A percentile compares a stretch with the other conserved stretches of the same genome.
Evolutionary conservation across 2,329 filamentous ascomycete species (phyloP).

Genomic region (Ophidiomyces ophidiicola): DNA sequence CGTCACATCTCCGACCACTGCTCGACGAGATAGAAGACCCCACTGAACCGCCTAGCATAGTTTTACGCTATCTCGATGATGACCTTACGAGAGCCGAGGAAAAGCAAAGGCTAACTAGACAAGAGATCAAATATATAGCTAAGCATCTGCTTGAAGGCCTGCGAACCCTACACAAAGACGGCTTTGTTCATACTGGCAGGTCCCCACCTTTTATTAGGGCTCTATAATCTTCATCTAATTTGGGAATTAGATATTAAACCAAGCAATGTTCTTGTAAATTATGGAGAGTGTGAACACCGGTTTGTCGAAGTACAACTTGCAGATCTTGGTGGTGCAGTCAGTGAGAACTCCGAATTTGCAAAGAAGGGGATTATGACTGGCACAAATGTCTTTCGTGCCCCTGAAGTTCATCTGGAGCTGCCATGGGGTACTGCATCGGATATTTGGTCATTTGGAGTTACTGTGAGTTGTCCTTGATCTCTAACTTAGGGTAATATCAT

Average conservation of each 20-base stretch:
- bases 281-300: constrained; percentile 4
- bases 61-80: constrained; percentile 17
- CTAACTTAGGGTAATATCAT: background rate
- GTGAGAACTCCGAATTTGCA: constrained; percentile 11
- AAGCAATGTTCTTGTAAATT: constrained; percentile 18
- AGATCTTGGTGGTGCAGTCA: constrained; percentile 16
- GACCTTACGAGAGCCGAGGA: constrained; percentile 12
- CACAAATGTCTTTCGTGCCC: constrained; percentile 16
- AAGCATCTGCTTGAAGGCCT: constrained; percentile 15
- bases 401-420: constrained; percentile 14
- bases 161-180: constrained; percentile 14
- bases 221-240: background rate
- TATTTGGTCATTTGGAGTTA: constrained; percentile 16
- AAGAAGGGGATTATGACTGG: constrained; percentile 14
- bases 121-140: constrained; percentile 16
- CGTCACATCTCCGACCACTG: constrained; percentile 16
- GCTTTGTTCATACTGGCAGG: constrained; percentile 17
- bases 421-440: constrained; percentile 16
- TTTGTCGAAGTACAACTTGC: constrained; percentile 18
- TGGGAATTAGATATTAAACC: constrained; percentile 15
- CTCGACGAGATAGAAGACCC: constrained; percentile 19
- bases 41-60: constrained; percentile 10
- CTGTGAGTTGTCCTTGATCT: constrained; percentile 11
- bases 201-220: too few species aligned
- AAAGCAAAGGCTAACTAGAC: constrained; percentile 10